Evolutionary conservation across 129 eudicot genomes (phyloP).

Genomic region (Erigeron canadensis): DNA sequence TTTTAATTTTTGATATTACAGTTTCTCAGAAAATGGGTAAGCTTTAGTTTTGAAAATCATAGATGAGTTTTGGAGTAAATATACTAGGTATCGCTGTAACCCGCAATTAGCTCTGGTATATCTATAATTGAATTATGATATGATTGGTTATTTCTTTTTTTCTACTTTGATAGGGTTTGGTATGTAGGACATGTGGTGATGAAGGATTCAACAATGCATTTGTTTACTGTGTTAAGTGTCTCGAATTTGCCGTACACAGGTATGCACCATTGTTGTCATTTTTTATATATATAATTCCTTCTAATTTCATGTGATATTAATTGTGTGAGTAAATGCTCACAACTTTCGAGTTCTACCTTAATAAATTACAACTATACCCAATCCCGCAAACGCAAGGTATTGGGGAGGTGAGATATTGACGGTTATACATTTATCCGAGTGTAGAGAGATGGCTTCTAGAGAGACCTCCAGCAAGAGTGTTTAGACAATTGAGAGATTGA

Average conservation of each 20-base stretch:
- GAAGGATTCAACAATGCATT: conserved; percentile 48
- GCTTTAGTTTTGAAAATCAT: too few species aligned
- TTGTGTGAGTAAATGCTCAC: neutral
- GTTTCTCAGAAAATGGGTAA: too few species aligned
- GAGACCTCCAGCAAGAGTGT: neutral
- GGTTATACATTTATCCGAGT: neutral
- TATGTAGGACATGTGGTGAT: conserved; percentile 63
- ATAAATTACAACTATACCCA: neutral
- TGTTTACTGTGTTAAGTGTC: conserved; percentile 57
- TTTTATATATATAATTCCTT: neutral
- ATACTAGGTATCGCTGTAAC: neutral
- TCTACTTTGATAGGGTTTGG: conserved; percentile 38
- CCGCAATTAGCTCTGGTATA: too few species aligned
- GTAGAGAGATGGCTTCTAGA: too few species aligned
- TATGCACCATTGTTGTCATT: conserved; percentile 28
- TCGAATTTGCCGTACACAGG: conserved; percentile 54
- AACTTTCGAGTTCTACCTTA: conserved; percentile 6
- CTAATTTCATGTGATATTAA: neutral
- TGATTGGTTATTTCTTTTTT: neutral
- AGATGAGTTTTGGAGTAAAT: too few species aligned
- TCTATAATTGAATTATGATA: neutral
- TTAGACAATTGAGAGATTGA: neutral
- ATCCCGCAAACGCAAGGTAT: neutral
- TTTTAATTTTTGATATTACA: too few species aligned
- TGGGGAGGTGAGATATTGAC: neutral